Evolutionary conservation across 306 rosid genomes (phyloP).

Genomic region (Alnus rubra): DNA sequence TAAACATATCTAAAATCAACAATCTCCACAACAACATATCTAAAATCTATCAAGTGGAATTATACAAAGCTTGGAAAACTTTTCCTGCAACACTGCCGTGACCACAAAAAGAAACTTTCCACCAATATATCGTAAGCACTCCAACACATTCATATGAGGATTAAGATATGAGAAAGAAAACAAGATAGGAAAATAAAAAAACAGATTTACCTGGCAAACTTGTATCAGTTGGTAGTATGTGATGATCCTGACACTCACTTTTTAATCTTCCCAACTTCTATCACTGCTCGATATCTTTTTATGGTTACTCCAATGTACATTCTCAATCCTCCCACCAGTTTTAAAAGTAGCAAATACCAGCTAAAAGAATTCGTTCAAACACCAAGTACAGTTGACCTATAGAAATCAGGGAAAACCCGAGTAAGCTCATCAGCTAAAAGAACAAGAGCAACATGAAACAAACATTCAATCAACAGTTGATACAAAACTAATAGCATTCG

Average conservation of each 20-base stretch:
- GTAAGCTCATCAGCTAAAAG: constrained; percentile 3
- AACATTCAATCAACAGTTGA: not conserved
- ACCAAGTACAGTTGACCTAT: constrained; percentile 29
- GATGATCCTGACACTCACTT: constrained; percentile 79
- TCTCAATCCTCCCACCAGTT: constrained; percentile 55
- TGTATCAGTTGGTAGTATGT: constrained; percentile 84
- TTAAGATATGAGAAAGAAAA: not conserved
- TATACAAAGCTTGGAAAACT: not conserved
- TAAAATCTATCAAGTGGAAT: not conserved
- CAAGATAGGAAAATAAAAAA: not conserved
- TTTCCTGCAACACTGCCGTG: not conserved
- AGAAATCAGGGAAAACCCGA: constrained; percentile 23
- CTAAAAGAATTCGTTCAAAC: constrained; percentile 25
- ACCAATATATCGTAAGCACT: not conserved
- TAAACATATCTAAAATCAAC: no score
- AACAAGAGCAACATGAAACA: not conserved
- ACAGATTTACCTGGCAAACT: constrained; percentile 79
- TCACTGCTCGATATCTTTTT: constrained; percentile 60
- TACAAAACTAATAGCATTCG: not conserved
- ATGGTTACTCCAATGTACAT: constrained; percentile 74
- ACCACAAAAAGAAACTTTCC: not conserved
- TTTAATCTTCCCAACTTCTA: constrained; percentile 72
- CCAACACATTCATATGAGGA: not conserved
- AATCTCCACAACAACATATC: no score
- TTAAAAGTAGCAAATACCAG: constrained; percentile 28